phyloP scores from a whole-genome alignment of 73 alveolate genomes.

The Blepharisma japonicum region DNA sequence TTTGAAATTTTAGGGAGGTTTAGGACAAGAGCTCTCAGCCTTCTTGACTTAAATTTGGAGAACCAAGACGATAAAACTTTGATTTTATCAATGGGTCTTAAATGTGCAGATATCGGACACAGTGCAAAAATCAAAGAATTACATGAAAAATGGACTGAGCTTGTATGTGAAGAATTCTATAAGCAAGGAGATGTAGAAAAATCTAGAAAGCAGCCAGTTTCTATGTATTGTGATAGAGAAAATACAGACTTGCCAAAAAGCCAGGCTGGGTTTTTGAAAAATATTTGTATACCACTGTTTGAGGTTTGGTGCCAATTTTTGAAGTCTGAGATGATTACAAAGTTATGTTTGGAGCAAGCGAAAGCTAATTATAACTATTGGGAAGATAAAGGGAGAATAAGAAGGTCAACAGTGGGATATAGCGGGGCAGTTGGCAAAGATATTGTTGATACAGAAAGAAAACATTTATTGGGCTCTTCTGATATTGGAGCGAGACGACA shows the following conservation, averaged over 20 bases:
- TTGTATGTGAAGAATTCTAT: conserved; percentile 21
- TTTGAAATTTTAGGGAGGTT: conserved; percentile 21
- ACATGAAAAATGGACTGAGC: not conserved
- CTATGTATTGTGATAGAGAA: conserved; percentile 24
- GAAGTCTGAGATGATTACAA: not conserved
- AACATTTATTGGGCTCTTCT: too few species aligned
- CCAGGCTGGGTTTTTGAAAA: conserved; percentile 31
- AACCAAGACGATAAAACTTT: not conserved
- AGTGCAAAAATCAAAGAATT: conserved; percentile 21
- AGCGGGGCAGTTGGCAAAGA: too few species aligned
- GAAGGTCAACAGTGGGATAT: too few species aligned
- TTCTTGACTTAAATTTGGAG: not conserved
- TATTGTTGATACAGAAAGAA: too few species aligned
- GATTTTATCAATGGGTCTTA: not conserved
- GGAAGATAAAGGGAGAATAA: not conserved
- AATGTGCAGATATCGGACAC: conserved; percentile 27
- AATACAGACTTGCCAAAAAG: conserved; percentile 13
- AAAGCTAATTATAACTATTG: not conserved
- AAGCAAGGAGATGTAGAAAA: conserved; percentile 30
- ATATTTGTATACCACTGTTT: conserved; percentile 20
- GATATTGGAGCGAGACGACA: too few species aligned
- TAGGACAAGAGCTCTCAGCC: not conserved
- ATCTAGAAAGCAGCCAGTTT: not conserved
- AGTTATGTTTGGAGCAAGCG: not conserved
- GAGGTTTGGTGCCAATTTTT: conserved; percentile 16